A percentile compares a stretch with the other conserved stretches of the same genome.
phyloP scores from a whole-genome alignment of 2,329 filamentous ascomycete species.

The Claviceps lovelessii region DNA sequence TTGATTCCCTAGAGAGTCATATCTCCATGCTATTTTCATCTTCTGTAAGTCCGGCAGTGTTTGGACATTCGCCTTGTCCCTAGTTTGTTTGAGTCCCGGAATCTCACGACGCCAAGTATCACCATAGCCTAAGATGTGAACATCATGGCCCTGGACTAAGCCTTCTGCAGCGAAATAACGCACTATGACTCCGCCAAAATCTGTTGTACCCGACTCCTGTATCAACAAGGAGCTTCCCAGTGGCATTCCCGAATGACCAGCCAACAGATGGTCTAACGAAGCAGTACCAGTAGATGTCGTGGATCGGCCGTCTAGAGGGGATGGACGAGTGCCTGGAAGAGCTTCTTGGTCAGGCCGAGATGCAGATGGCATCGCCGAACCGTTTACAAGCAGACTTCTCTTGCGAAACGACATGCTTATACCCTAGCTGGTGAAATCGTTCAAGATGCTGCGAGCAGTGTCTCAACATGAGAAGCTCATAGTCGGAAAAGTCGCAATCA shows the following conservation, averaged over 20 bases:
- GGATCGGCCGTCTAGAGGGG: constrained; percentile 70
- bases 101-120: constrained; percentile 73
- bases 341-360: constrained; percentile 22
- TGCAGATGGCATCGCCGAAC: constrained; percentile 11
- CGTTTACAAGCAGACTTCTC: constrained; percentile 36
- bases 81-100: constrained; percentile 48
- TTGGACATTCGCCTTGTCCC: constrained; percentile 22
- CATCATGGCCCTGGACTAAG: constrained; percentile 73
- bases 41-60: constrained; percentile 44
- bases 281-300: constrained; percentile 85
- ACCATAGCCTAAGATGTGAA: constrained; percentile 70
- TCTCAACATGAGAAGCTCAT: neutral
- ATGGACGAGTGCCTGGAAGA: constrained; percentile 53
- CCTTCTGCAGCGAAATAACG: constrained; percentile 90
- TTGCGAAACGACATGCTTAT: constrained; percentile 42
- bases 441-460: neutral
- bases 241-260: constrained; percentile 72
- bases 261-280: constrained; percentile 71
- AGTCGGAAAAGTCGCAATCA: neutral
- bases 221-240: constrained; percentile 69
- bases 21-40: constrained; percentile 99
- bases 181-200: constrained; percentile 74
- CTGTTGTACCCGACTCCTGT: constrained; percentile 83
- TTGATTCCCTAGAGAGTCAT: constrained; percentile 59
- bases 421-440: neutral